Conservation (phyloP, 78 protist genomes). For the Dictyostelium purpureum region DNA sequence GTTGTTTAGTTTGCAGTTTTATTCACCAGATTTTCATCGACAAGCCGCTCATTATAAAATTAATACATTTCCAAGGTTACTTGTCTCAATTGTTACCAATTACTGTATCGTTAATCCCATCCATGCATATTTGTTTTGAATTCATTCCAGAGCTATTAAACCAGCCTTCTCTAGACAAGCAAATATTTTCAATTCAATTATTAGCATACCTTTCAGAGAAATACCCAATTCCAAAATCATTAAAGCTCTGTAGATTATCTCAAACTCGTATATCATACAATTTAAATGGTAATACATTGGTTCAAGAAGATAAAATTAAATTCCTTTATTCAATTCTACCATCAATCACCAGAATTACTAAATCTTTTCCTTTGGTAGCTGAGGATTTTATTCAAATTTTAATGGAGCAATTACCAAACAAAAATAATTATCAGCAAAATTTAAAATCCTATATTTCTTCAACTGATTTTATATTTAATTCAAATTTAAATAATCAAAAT, state of each 20-base stretch:
- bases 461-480: not conserved
- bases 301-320: not conserved
- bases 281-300: not conserved
- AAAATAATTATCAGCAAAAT: slow-evolving; percentile 41
- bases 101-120: slow-evolving; percentile 48
- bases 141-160: slow-evolving; percentile 63
- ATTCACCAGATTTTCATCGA: slow-evolving; percentile 75
- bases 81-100: slow-evolving; percentile 40
- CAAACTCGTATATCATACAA: slow-evolving; percentile 20
- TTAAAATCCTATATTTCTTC: not conserved
- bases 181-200: slow-evolving; percentile 60
- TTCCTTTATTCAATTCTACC: slow-evolving; percentile 34
- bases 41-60: slow-evolving; percentile 48
- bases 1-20: slow-evolving; percentile 41
- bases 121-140: slow-evolving; percentile 78
- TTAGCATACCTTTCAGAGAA: slow-evolving; percentile 22
- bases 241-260: slow-evolving; percentile 11
- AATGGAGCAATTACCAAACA: slow-evolving; percentile 61
- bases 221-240: slow-evolving; percentile 72
- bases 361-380: slow-evolving; percentile 10
- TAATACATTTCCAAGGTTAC: slow-evolving; percentile 74
- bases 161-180: slow-evolving; percentile 41
- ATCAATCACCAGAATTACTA: not conserved
- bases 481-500: not conserved
- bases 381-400: slow-evolving; percentile 48